Base-by-base conservation (phyloP, 148 eudicot species). In the Selenicereus undatus region DNA sequence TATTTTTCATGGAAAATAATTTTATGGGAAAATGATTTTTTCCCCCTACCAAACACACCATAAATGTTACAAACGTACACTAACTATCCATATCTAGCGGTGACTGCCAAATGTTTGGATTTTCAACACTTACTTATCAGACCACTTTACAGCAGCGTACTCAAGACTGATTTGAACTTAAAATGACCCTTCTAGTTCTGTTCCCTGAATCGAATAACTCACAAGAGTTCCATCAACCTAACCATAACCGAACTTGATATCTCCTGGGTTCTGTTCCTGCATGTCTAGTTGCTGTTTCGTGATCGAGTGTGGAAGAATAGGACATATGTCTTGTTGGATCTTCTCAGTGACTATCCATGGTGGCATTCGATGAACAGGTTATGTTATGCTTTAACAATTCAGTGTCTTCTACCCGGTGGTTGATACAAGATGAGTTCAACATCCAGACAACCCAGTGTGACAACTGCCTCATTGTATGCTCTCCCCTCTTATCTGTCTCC, bases 381-480 rank as follows among this genome's bases (percentile, higher is more conserved):
- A 74, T 51, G 35, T 82, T 78, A 10, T 86, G 91, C 76, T 89
- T 89, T 78, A 43, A 77, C 29, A 83, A 75, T 80, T 89, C 91
- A 26, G 89, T 89, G 68, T 87, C 91, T 50, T 83, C 89, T 1
- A 89, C 91, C 10, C 89, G 87, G 36, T 89, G 85, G 58, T 8
- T 89, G 83, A 36, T 89, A 75, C 91, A 86, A 83, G 89, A 89
- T 60, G 89, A 89, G 85, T 85, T 89, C 77, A 81, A 85, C 71
- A 83, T 89, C 72, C 87, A 86, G 52, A 89, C 89, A 30, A 89
- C 89, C 22, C 29, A 81, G 65, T 89, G 89, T 20, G 91, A 89
- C 74, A 89, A 89, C 78, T 89, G 91, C 86, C 84, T 89, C 35
- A 89, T 89, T 86, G 91, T 89, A 85, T 50, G 60, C 66, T 48